Percentiles rank a stretch among this genome's conserved stretches.
phyloP scores from a whole-genome alignment of 2,329 filamentous ascomycete genomes.

The Septoria petroselini region DNA sequence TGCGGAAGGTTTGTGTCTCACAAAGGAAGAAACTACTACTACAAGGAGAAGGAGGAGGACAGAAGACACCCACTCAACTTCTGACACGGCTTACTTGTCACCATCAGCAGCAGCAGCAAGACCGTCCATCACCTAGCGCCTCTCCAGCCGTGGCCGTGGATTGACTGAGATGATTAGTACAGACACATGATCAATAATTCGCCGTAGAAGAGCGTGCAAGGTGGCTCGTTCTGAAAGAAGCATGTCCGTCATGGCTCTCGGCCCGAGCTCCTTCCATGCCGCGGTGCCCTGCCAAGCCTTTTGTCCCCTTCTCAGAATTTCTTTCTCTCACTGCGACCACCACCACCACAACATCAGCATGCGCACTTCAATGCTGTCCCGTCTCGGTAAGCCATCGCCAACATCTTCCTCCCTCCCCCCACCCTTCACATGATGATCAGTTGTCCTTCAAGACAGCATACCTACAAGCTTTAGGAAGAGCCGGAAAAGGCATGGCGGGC shows the following conservation, averaged over 20 bases:
- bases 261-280: conserved; percentile 1
- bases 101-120: conserved; percentile 1
- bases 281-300: conserved; percentile 1
- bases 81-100: background rate
- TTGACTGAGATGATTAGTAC: no score
- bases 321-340: background rate
- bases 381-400: background rate
- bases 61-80: conserved; percentile 1
- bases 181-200: no score
- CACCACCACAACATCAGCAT: background rate
- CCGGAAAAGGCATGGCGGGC: conserved; percentile 52
- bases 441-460: conserved; percentile 27
- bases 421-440: conserved; percentile 37
- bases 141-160: conserved; percentile 1
- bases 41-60: background rate
- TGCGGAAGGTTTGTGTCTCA: conserved; percentile 2
- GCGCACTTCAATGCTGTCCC: background rate
- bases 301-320: conserved; percentile 5
- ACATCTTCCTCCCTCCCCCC: conserved; percentile 2
- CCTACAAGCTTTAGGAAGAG: conserved; percentile 49
- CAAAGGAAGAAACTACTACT: conserved; percentile 8
- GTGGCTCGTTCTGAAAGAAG: conserved; percentile 5
- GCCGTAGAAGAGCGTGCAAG: conserved; percentile 3
- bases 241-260: background rate
- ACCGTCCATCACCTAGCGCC: background rate